A percentile compares a stretch with the other conserved stretches of the same genome.
Evolutionary conservation across 164 flowering plant species (phyloP).

Genomic region (Euptelea pleiosperma): DNA sequence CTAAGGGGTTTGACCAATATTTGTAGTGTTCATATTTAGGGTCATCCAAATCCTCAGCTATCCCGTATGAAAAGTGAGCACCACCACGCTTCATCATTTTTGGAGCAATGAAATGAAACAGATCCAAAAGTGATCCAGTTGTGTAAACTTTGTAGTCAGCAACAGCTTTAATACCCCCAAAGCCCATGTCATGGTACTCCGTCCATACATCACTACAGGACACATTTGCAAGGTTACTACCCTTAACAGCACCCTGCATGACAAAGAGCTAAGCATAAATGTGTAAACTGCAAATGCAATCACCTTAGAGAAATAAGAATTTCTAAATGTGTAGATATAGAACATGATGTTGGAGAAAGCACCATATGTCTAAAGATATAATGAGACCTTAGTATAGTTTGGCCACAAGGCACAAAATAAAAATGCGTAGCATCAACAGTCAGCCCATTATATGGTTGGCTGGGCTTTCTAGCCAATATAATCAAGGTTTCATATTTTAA

Average conservation of each 20-base stretch:
- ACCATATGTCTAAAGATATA: no score
- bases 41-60: constrained; percentile 81
- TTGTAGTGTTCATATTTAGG: constrained; percentile 70
- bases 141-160: constrained; percentile 78
- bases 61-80: constrained; percentile 80
- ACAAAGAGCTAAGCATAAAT: no score
- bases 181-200: constrained; percentile 82
- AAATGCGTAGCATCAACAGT: no score
- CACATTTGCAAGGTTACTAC: constrained; percentile 41
- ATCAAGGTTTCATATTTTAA: no score
- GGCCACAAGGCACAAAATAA: no score
- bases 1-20: constrained; percentile 92
- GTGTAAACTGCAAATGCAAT: no score
- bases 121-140: constrained; percentile 56
- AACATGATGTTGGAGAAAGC: no score
- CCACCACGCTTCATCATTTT: constrained; percentile 84
- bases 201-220: constrained; percentile 78
- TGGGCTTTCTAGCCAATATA: no score
- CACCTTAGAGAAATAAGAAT: no score
- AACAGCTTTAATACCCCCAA: constrained; percentile 62
- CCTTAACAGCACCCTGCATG: constrained; percentile 69
- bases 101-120: constrained; percentile 81
- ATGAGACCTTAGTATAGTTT: no score
- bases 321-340: no score
- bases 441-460: no score